phyloP scores from a whole-genome alignment of 2,329 filamentous ascomycete species.

The Xylaria hypoxylon region DNA sequence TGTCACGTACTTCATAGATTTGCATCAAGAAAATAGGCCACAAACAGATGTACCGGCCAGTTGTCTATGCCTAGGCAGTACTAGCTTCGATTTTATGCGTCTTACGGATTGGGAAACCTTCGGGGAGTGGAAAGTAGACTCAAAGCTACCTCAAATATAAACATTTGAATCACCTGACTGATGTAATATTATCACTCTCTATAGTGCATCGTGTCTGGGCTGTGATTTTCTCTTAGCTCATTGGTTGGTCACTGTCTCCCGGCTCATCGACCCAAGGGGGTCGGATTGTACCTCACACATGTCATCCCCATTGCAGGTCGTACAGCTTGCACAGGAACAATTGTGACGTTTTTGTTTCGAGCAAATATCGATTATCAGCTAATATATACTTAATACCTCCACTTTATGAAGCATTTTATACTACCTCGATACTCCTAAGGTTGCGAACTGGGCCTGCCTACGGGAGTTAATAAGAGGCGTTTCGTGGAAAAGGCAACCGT shows the following conservation, averaged over 20 bases:
- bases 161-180: background rate
- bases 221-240: background rate
- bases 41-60: slow-evolving; percentile 4
- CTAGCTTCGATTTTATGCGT: background rate
- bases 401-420: background rate
- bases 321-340: background rate
- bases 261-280: background rate
- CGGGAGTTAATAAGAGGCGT: no score
- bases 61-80: background rate
- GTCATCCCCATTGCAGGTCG: background rate
- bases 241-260: background rate
- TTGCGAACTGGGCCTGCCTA: background rate
- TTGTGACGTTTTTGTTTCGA: background rate
- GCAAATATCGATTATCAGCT: background rate
- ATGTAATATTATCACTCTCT: background rate
- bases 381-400: background rate
- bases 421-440: background rate
- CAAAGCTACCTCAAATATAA: background rate
- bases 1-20: slow-evolving; percentile 7
- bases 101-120: background rate
- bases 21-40: slow-evolving; percentile 3
- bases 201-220: background rate
- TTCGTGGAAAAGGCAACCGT: background rate
- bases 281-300: slow-evolving; percentile 17
- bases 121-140: background rate